These are phyloP conservation scores for Trametes coccinea DNA, from an alignment of 768 basidiomycete species.

Conservation along the genomic window DNA sequence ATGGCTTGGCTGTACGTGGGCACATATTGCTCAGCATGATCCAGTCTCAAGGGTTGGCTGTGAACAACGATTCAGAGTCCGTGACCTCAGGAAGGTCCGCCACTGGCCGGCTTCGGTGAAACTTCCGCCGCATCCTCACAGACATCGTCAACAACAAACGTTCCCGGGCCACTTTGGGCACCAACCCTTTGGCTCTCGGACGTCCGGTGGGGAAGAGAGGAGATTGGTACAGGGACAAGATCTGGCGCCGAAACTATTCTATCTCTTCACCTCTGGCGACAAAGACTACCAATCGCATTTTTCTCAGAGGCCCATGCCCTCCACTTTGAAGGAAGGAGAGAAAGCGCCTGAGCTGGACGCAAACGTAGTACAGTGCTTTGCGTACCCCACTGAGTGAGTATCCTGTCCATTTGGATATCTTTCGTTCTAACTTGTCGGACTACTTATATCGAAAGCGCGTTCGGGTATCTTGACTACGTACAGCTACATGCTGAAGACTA, in stretches of 20 bases:
- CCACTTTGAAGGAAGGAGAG: constrained; percentile 23
- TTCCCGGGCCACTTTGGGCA: background rate
- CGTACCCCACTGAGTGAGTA: constrained; percentile 34
- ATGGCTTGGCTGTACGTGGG: background rate
- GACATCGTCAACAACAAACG: background rate
- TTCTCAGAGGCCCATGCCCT: constrained; percentile 35
- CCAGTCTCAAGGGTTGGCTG: constrained; percentile 44
- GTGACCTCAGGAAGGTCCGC: constrained; percentile 30
- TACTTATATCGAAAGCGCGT: constrained; percentile 27
- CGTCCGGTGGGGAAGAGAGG: background rate
- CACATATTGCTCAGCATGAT: background rate
- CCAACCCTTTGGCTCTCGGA: background rate
- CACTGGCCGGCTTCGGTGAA: constrained; percentile 1
- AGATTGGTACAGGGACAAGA: constrained; percentile 24
- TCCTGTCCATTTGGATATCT: background rate
- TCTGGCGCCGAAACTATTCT: constrained; percentile 40
- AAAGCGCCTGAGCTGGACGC: constrained; percentile 19
- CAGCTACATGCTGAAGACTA: constrained; percentile 40
- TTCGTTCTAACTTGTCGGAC: background rate
- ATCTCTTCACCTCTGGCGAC: constrained; percentile 42
- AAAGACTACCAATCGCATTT: constrained; percentile 40
- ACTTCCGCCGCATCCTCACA: background rate
- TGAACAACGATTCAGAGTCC: constrained; percentile 42
- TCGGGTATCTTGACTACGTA: constrained; percentile 41
- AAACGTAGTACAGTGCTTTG: constrained; percentile 28